Conservation (phyloP, 2,329 filamentous ascomycete species). For the Colletotrichum sp. region DNA sequence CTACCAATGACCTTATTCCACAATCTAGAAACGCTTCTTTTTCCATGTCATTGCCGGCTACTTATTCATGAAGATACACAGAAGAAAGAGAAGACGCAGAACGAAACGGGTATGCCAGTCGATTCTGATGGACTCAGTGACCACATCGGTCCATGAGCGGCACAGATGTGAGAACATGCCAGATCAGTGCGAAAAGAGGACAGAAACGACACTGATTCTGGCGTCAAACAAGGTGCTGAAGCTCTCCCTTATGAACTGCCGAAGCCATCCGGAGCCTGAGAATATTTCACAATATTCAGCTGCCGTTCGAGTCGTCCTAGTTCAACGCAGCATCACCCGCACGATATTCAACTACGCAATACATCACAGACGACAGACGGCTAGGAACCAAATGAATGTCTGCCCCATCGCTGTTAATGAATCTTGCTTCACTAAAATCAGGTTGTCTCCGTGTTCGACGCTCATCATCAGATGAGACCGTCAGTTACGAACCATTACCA, state of each 20-base stretch:
- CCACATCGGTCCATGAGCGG: not conserved
- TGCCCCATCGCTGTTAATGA: not conserved
- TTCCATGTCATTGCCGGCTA: accelerated
- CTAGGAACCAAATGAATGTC: not conserved
- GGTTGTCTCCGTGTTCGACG: not conserved
- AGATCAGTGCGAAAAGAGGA: not conserved
- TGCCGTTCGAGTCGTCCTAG: not conserved
- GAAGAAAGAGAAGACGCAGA: accelerated
- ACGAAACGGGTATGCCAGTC: not conserved
- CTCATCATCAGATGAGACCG: not conserved
- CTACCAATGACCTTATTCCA: accelerated
- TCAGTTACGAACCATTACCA: not conserved
- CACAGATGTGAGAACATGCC: not conserved
- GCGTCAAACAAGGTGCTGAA: not conserved
- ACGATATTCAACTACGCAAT: accelerated
- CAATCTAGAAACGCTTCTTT: too few species aligned
- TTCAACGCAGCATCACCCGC: not conserved
- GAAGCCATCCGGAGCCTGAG: accelerated
- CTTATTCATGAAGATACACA: not conserved
- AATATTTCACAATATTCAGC: accelerated
- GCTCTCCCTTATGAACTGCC: too few species aligned
- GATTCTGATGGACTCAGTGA: not conserved
- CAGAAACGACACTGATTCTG: not conserved
- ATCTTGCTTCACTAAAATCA: not conserved
- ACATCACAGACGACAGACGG: not conserved